Evolutionary conservation across 192 early-diverging fungal genomes (phyloP), one percentile per base, ranked within the genome.

Genomic region (Haplosporangium gracile): DNA sequence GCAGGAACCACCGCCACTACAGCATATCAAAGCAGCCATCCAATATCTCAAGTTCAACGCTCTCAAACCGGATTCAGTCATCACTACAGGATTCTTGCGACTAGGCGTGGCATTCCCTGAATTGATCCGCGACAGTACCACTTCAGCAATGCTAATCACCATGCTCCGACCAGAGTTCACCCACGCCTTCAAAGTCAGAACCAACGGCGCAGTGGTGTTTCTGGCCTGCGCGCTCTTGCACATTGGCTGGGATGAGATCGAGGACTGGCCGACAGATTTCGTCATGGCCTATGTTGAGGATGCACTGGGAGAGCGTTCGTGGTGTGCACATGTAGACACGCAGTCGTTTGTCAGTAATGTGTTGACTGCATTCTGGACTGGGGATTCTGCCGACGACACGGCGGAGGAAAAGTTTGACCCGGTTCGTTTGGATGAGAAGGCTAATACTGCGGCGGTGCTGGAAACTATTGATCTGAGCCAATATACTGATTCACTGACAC

Each of bases 231-330:
- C 84, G 26, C 42, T 86, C 11, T n/a, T 86, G 51, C 84, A 86
- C 38, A 53, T 80, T 26, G 84, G 75, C 5, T 86, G 84, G 84
- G 76, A 86, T 47, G 79, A 76, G 9, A 55, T 86, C 15, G 78
- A 80, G 5, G 75, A 86, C 47, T 86, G 84, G 84, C 84, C 84
- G 5, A 86, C 84, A 0, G 84, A 86, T 36, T 86, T 86, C 77
- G 84, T 86, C 6, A 86, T 86, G 84, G 84, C 84, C 2, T 86
- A 86, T 26, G 34, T 86, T 9, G 84, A 86, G 49, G 84, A 86
- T 38, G 84, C 84, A 15, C 45, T 77, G 8, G 84, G 84, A 22
- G 84, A 86, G 29, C 70, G 84, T 16, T 81, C 79, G 42, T 86
- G 84, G 84, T 86, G 84, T 32, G 84, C 84, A 1, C 34, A 70